Conservation (phyloP, 1,284 basidiomycete genomes). For the Amylostereum areolatum region DNA sequence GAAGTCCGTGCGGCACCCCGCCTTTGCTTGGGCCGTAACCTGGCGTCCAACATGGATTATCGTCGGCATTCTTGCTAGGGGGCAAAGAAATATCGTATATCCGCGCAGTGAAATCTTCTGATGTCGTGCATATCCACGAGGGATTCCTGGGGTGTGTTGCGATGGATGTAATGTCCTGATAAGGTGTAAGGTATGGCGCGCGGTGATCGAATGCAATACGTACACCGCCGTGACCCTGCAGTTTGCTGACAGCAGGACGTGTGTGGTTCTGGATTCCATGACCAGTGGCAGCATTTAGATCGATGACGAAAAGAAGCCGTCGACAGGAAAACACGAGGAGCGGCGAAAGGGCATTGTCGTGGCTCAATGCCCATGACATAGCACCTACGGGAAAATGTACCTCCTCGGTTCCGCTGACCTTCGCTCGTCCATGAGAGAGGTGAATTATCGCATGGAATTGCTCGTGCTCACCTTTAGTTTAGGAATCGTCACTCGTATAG, state of each 20-base stretch:
- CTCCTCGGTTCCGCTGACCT: constrained; percentile 7
- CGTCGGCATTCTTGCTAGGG: constrained; percentile 20
- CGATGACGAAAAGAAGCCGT: constrained; percentile 48
- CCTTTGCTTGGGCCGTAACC: constrained; percentile 41
- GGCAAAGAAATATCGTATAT: constrained; percentile 50
- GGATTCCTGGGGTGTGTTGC: constrained; percentile 52
- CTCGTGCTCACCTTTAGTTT: neutral
- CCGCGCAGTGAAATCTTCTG: constrained; percentile 57
- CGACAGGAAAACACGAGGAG: constrained; percentile 47
- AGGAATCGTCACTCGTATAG: neutral
- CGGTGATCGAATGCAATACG: constrained; percentile 16
- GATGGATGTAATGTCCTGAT: constrained; percentile 61
- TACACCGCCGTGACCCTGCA: constrained; percentile 69
- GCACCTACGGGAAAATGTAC: constrained; percentile 18
- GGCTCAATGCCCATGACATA: constrained; percentile 53
- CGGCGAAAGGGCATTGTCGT: constrained; percentile 40
- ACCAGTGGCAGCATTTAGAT: constrained; percentile 22
- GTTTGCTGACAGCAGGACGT: constrained; percentile 25
- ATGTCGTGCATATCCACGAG: constrained; percentile 61
- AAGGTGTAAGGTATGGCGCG: constrained; percentile 7
- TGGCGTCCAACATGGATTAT: constrained; percentile 58
- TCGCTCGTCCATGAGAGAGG: neutral
- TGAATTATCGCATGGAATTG: constrained; percentile 1
- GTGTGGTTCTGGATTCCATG: constrained; percentile 22
- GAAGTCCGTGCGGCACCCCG: constrained; percentile 65